A percentile compares a stretch with the other conserved stretches of the same genome.
Evolutionary conservation across 495 filamentous ascomycete species (phyloP).

Genomic region (Trichoderma gamsii): DNA sequence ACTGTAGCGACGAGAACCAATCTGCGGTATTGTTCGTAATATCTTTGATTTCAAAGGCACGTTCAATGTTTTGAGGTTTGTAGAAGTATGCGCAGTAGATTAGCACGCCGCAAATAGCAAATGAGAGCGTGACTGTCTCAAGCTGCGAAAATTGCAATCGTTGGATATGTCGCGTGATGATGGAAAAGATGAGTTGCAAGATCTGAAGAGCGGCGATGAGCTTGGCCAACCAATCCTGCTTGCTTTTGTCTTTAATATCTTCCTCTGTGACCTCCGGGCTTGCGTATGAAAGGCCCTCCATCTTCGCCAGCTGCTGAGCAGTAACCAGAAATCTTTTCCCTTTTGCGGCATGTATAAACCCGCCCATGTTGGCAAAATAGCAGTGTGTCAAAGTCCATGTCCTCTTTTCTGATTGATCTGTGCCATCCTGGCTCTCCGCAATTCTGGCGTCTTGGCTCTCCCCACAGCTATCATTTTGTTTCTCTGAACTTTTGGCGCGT

Average conservation of each 20-base stretch:
- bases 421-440: neutral
- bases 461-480: too few relatives aligned
- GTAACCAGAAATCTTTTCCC: neutral
- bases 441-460: neutral
- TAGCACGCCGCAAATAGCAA: constrained; percentile 25
- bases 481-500: too few relatives aligned
- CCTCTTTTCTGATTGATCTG: neutral
- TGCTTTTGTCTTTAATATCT: constrained; percentile 37
- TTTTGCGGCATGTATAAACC: neutral
- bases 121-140: constrained; percentile 29
- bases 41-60: constrained; percentile 18
- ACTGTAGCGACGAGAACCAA: constrained; percentile 15
- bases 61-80: constrained; percentile 29
- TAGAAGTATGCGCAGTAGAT: constrained; percentile 24
- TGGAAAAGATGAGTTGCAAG: constrained; percentile 26
- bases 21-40: neutral
- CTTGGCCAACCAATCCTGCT: constrained; percentile 30
- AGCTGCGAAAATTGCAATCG: constrained; percentile 28
- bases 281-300: constrained; percentile 32
- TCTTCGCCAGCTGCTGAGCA: constrained; percentile 28
- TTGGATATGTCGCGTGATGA: constrained; percentile 22
- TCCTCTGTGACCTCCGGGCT: constrained; percentile 14
- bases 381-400: neutral
- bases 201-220: constrained; percentile 26
- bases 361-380: neutral